Percentiles rank a stretch among this genome's conserved stretches.
Evolutionary conservation across 495 filamentous ascomycete species (phyloP).

Genomic region (Bryoglossum gracile): DNA sequence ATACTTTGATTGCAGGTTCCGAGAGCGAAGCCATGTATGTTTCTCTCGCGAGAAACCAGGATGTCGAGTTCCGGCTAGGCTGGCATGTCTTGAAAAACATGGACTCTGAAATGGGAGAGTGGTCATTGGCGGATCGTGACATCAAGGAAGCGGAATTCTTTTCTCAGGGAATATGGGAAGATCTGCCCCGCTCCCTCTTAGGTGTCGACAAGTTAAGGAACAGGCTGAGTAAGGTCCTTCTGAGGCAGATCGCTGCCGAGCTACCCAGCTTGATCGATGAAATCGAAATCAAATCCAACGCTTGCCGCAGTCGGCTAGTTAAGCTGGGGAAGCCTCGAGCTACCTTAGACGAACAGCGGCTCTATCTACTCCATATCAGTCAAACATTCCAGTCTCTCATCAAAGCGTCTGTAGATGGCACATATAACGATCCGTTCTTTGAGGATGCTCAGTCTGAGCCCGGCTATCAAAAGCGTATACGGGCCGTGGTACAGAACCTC

Average conservation of each 20-base stretch:
- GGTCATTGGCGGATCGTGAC: slow-evolving; percentile 30
- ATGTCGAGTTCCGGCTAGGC: slow-evolving; percentile 39
- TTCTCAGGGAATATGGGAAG: slow-evolving; percentile 30
- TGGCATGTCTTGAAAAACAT: slow-evolving; percentile 47
- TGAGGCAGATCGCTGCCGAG: slow-evolving; percentile 46
- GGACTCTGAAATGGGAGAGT: slow-evolving; percentile 34
- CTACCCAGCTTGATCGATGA: slow-evolving; percentile 54
- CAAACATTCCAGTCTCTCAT: slow-evolving; percentile 41
- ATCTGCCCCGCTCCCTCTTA: slow-evolving; percentile 13
- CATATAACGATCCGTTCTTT: slow-evolving; percentile 53
- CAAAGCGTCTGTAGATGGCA: slow-evolving; percentile 46
- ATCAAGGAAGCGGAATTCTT: slow-evolving; percentile 33
- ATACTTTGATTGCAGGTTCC: slow-evolving; percentile 33
- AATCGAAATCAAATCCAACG: slow-evolving; percentile 36
- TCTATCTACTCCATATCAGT: slow-evolving; percentile 46
- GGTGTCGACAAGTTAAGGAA: slow-evolving; percentile 44
- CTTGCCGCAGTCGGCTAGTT: slow-evolving; percentile 26
- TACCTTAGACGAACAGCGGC: slow-evolving; percentile 41
- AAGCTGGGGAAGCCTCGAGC: slow-evolving; percentile 43
- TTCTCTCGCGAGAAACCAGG: slow-evolving; percentile 37
- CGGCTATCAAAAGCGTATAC: slow-evolving; percentile 45
- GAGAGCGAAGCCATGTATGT: slow-evolving; percentile 34
- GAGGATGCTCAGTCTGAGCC: slow-evolving; percentile 29
- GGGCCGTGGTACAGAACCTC: slow-evolving; percentile 52
- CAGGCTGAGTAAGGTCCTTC: slow-evolving; percentile 50